Percentiles rank a stretch among this genome's conserved stretches.
These are phyloP conservation scores for Nemania bipapillata DNA, from an alignment of 2,329 filamentous ascomycete species.

Conservation along the genomic window DNA sequence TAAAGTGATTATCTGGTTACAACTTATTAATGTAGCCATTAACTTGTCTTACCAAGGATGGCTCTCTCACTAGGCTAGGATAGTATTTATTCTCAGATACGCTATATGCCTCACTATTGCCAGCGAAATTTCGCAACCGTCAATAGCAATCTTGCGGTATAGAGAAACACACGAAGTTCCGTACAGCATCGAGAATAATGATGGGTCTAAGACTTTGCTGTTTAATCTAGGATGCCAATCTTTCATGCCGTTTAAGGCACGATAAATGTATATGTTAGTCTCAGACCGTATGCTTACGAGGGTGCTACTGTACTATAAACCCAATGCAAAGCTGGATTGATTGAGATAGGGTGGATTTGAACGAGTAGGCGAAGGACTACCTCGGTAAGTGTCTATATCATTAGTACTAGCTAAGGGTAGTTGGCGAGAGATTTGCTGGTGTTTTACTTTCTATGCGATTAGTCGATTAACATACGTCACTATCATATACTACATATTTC, in stretches of 20 bases:
- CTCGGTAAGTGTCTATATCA: background rate
- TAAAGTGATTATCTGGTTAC: slow-evolving; percentile 56
- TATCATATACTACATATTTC: background rate
- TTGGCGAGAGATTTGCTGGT: background rate
- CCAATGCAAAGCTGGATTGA: background rate
- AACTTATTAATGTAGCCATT: slow-evolving; percentile 66
- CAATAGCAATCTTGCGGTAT: slow-evolving; percentile 51
- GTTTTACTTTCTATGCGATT: background rate
- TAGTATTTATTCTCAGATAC: no score
- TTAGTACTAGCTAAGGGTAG: background rate
- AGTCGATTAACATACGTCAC: background rate
- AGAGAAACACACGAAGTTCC: slow-evolving; percentile 58
- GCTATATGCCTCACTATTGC: slow-evolving; percentile 48
- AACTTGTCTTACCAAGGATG: no score
- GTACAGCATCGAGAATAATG: slow-evolving; percentile 69
- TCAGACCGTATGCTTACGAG: no score
- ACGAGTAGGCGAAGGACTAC: background rate
- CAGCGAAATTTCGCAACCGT: slow-evolving; percentile 45
- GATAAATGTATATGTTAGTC: no score
- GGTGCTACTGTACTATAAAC: no score
- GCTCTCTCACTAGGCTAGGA: no score
- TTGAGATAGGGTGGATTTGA: background rate
- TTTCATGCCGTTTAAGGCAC: slow-evolving; percentile 57
- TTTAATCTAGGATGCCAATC: slow-evolving; percentile 72
- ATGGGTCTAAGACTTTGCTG: slow-evolving; percentile 68